Evolutionary conservation across 306 rosid genomes (phyloP).

Genomic region (Cicer chorassanicum): DNA sequence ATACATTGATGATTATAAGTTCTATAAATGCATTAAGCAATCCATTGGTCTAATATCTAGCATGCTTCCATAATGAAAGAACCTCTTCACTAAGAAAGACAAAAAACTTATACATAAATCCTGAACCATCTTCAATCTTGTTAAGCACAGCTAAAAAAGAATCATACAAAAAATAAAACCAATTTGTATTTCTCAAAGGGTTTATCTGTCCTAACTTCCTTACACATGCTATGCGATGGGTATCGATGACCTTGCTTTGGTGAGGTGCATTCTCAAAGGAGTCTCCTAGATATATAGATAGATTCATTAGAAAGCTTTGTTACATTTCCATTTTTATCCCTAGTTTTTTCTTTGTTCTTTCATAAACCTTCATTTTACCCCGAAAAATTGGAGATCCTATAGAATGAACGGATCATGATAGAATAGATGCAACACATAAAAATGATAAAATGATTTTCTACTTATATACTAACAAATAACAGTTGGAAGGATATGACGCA

Average conservation of each 20-base stretch:
- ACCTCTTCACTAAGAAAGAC: background rate
- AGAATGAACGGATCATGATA: slow-evolving; percentile 3
- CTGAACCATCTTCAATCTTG: background rate
- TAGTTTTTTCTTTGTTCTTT: background rate
- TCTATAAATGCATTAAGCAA: background rate
- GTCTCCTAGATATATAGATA: slow-evolving; percentile 3
- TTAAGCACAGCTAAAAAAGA: background rate
- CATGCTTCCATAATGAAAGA: background rate
- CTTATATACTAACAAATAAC: slow-evolving; percentile 13
- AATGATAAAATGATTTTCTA: background rate
- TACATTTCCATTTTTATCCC: slow-evolving; percentile 2
- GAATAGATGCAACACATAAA: background rate
- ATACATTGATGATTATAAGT: background rate
- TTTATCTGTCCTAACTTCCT: background rate
- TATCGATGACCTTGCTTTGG: background rate
- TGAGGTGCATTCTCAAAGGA: no score
- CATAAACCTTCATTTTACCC: background rate
- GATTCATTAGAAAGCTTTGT: background rate
- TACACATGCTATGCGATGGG: background rate
- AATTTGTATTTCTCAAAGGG: slow-evolving; percentile 7
- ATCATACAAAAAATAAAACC: background rate
- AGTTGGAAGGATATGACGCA: background rate
- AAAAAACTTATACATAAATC: background rate
- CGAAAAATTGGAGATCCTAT: background rate
- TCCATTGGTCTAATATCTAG: background rate